Evolutionary conservation across 163 green algal species (phyloP).

Genomic region (Scenedesmus sp.): DNA sequence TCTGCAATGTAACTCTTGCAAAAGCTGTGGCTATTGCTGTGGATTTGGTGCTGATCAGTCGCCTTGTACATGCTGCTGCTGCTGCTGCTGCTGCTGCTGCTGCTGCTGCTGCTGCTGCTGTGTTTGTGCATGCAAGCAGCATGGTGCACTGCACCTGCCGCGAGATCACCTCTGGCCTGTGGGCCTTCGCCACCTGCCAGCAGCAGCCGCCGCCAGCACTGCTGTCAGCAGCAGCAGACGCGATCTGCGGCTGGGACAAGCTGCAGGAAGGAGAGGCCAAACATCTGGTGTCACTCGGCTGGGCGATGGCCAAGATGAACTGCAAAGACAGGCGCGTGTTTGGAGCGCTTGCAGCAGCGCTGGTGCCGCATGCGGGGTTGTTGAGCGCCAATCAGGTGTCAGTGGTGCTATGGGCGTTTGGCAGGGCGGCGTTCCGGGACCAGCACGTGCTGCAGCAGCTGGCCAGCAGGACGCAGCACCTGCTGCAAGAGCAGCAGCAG

Average conservation of each 20-base stretch:
- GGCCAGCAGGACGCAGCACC: not conserved
- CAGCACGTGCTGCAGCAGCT: not conserved
- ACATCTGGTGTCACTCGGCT: conserved; percentile 1
- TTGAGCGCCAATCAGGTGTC: conserved; percentile 4
- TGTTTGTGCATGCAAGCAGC: not conserved
- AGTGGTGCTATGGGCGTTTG: conserved; percentile 12
- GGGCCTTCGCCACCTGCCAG: conserved; percentile 6
- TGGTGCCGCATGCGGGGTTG: not conserved
- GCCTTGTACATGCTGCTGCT: too few species aligned
- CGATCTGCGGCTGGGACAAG: not conserved
- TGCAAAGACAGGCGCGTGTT: not conserved
- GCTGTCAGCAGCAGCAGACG: not conserved
- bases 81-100: too few species aligned
- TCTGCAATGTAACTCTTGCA: too few species aligned
- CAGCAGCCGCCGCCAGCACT: not conserved
- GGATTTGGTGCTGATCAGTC: not conserved
- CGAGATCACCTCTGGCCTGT: conserved; percentile 8
- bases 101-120: not conserved
- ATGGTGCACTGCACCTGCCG: not conserved
- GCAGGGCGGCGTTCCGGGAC: not conserved
- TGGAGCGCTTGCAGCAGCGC: conserved; percentile 14
- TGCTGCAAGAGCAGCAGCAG: conserved; percentile 2
- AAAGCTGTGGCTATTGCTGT: too few species aligned
- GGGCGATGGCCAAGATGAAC: not conserved
- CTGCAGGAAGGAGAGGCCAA: not conserved